Conservation (phyloP, 805 yeast genomes). For the Yarrowia yakushimensis region DNA sequence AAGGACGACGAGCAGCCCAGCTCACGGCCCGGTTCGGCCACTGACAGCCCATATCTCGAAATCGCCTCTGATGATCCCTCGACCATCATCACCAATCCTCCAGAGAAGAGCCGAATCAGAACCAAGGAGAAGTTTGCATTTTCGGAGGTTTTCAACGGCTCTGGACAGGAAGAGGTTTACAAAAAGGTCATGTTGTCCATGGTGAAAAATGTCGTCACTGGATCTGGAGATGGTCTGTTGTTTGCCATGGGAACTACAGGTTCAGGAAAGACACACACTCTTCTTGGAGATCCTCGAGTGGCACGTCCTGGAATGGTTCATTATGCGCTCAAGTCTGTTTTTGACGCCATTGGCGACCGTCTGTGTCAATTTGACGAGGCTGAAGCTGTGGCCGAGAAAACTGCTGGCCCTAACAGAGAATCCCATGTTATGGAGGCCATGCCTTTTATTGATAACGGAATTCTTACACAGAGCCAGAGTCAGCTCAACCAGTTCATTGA, state of each 20-base stretch:
- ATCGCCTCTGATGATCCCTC: constrained; percentile 30
- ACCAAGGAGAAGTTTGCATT: constrained; percentile 36
- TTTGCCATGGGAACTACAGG: constrained; percentile 55
- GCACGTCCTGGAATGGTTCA: constrained; percentile 42
- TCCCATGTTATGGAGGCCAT: constrained; percentile 2
- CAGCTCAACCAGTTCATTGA: constrained; percentile 18
- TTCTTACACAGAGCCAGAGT: background rate
- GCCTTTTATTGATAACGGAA: constrained; percentile 7
- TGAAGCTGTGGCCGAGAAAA: background rate
- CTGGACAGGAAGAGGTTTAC: constrained; percentile 42
- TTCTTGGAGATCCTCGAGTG: constrained; percentile 32
- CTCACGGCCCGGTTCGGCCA: constrained; percentile 26
- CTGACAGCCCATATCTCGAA: constrained; percentile 32
- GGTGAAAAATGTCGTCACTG: constrained; percentile 35
- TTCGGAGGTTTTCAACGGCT: constrained; percentile 38
- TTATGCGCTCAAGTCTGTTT: constrained; percentile 39
- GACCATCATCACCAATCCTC: constrained; percentile 33
- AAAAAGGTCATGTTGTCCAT: constrained; percentile 38
- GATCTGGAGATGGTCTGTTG: constrained; percentile 42
- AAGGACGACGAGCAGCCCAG: constrained; percentile 25
- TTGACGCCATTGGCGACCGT: constrained; percentile 35
- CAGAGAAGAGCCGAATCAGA: constrained; percentile 31
- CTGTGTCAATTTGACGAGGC: constrained; percentile 30
- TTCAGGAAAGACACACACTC: constrained; percentile 45
- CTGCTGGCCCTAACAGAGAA: background rate